Percentiles rank a stretch among this genome's conserved stretches.
Conservation (phyloP, 352 stramenopile species). For the Phytophthora pisi region DNA sequence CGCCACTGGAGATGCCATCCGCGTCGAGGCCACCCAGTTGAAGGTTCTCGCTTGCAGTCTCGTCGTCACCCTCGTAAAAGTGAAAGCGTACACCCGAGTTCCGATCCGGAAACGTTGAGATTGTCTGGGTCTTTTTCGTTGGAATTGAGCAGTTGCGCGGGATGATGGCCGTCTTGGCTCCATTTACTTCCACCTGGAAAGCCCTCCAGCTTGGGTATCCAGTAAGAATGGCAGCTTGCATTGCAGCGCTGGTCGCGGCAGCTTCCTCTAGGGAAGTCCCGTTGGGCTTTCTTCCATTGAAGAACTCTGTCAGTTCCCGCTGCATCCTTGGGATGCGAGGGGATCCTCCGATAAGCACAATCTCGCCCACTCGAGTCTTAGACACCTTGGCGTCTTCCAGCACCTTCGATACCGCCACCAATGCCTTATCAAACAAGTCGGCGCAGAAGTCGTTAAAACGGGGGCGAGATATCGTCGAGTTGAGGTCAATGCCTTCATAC, state of each 20-base stretch:
- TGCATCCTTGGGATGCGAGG: slow-evolving; percentile 2
- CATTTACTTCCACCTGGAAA: neutral
- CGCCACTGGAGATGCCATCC: neutral
- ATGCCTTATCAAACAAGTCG: neutral
- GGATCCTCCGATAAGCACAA: slow-evolving; percentile 6
- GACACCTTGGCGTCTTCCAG: neutral
- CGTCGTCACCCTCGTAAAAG: neutral
- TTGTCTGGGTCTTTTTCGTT: neutral
- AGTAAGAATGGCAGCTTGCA: slow-evolving; percentile 1
- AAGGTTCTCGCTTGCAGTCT: neutral
- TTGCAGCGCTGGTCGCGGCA: neutral
- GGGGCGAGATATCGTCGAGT: neutral
- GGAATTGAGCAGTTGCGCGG: neutral
- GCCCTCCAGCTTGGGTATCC: neutral
- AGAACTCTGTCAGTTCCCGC: slow-evolving; percentile 1
- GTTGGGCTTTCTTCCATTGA: neutral
- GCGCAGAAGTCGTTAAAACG: neutral
- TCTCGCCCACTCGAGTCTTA: neutral
- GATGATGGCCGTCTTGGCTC: neutral
- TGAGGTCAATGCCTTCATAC: neutral
- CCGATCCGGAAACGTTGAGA: neutral
- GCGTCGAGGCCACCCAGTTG: neutral
- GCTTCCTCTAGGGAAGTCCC: neutral
- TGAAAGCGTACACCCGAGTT: neutral
- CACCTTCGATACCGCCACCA: neutral